Percentiles rank a stretch among this genome's conserved stretches.
These are phyloP conservation scores for Cenchrus americanus DNA, from an alignment of 176 grass and related monocot species.

Conservation along the genomic window DNA sequence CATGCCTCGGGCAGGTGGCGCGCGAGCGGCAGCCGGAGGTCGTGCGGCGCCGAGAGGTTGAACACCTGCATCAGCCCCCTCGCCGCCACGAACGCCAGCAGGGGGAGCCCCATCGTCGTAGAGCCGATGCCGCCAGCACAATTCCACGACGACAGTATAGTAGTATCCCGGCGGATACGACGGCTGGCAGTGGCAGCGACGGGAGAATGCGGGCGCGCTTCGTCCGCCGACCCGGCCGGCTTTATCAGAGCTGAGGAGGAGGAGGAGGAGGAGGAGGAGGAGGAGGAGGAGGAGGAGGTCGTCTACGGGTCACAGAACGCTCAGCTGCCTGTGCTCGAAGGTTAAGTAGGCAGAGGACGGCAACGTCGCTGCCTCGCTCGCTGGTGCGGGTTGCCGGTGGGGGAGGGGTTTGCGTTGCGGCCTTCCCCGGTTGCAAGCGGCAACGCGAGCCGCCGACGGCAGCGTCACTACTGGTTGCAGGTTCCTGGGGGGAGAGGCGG, in stretches of 20 bases:
- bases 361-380: constrained; percentile 2
- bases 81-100: constrained; percentile 41
- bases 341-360: neutral
- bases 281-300: neutral
- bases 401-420: neutral
- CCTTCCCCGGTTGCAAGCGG: constrained; percentile 42
- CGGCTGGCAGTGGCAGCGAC: neutral
- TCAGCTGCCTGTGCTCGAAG: too few relatives aligned
- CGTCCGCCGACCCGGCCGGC: too few relatives aligned
- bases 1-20: constrained; percentile 44
- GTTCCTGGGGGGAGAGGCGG: too few relatives aligned
- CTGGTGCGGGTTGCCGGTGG: neutral
- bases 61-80: constrained; percentile 37
- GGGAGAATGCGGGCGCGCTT: too few relatives aligned
- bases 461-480: too few relatives aligned
- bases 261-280: neutral
- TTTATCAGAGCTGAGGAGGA: too few relatives aligned
- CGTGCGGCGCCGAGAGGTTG: constrained; percentile 44
- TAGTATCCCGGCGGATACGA: too few relatives aligned
- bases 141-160: too few relatives aligned
- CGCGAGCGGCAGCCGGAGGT: constrained; percentile 29
- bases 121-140: too few relatives aligned
- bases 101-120: constrained; percentile 33
- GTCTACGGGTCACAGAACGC: too few relatives aligned
- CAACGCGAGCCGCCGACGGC: neutral